Evolutionary conservation across 2,329 filamentous ascomycete species (phyloP).

Genomic region (Fusarium siculi): DNA sequence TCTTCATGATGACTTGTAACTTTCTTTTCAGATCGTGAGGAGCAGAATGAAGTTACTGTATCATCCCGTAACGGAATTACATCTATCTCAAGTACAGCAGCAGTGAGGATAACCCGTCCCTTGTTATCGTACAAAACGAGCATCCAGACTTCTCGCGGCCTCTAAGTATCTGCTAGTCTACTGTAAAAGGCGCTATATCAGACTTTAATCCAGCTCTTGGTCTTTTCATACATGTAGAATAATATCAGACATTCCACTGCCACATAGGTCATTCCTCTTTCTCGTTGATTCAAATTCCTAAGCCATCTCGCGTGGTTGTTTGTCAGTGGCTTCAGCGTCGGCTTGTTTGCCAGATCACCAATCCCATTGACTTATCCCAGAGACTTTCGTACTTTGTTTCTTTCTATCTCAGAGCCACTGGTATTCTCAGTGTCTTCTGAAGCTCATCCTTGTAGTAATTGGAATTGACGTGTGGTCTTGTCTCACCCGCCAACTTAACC

Average conservation of each 20-base stretch:
- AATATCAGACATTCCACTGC: background rate
- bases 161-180: background rate
- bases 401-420: background rate
- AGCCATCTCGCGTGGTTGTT: background rate
- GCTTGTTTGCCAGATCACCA: background rate
- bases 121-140: background rate
- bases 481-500: background rate
- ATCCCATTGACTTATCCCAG: too few relatives aligned
- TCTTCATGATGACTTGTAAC: background rate
- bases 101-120: fast-evolving
- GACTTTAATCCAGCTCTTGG: background rate
- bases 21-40: too few relatives aligned
- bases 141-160: background rate
- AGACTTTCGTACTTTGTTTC: too few relatives aligned
- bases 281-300: background rate
- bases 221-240: background rate
- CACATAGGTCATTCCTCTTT: too few relatives aligned
- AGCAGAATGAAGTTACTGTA: fast-evolving
- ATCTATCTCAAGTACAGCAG: background rate
- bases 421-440: too few relatives aligned
- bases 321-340: background rate
- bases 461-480: too few relatives aligned
- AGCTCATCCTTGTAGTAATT: too few relatives aligned
- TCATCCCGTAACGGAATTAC: fast-evolving
- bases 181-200: background rate